These are phyloP conservation scores for Yamagishiella unicocca DNA, from an alignment of 139 green algal species.

Conservation along the genomic window DNA sequence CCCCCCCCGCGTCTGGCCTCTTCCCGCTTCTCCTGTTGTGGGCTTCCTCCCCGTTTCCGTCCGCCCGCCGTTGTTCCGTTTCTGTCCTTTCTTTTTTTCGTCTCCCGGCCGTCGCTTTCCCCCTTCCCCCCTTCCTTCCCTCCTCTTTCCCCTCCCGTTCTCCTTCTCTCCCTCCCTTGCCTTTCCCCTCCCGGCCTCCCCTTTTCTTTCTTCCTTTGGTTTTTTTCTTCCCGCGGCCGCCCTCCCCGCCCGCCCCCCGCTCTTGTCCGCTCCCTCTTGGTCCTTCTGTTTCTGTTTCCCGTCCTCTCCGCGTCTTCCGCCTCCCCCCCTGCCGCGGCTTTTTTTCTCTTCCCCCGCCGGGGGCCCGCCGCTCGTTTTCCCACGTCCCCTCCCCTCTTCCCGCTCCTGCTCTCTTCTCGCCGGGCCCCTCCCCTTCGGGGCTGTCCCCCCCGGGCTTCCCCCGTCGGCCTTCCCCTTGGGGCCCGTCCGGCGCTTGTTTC, in stretches of 20 bases:
- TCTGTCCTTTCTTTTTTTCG: neutral
- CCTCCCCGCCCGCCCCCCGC: too few species aligned
- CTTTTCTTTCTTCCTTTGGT: neutral
- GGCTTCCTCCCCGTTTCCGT: neutral
- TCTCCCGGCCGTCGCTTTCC: neutral
- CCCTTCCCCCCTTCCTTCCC: neutral
- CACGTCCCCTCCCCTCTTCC: neutral
- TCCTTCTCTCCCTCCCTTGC: neutral
- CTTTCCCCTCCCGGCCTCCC: neutral
- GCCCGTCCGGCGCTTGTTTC: neutral
- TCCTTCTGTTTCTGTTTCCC: neutral
- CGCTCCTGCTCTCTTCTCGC: neutral
- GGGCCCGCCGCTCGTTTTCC: neutral
- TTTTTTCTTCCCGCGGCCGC: neutral
- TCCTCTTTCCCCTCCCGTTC: neutral
- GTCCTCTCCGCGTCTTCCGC: neutral
- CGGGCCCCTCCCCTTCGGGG: neutral
- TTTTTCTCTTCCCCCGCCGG: neutral
- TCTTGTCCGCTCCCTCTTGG: neutral
- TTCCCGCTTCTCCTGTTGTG: neutral
- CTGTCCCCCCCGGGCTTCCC: neutral
- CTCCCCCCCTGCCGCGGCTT: neutral
- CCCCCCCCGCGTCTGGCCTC: too few species aligned
- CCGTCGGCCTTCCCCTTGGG: neutral
- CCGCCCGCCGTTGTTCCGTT: neutral